Evolutionary conservation across 345 rosid species (phyloP).

Genomic region (Heritiera fomes): DNA sequence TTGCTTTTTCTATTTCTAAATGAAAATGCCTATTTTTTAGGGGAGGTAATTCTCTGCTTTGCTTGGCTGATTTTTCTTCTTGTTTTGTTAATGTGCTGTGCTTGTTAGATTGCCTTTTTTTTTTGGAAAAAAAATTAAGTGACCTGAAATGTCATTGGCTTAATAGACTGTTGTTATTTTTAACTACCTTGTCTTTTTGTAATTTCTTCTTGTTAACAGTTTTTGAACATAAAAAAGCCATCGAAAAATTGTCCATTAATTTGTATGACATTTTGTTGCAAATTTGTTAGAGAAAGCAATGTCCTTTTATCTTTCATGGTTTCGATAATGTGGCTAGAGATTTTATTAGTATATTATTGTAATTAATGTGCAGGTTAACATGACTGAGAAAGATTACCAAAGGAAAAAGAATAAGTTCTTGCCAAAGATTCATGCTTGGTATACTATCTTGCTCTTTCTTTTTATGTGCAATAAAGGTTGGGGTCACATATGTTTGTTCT

Average conservation of each 20-base stretch:
- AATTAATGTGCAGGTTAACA: slow-evolving; percentile 64
- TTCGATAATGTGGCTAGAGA: background rate
- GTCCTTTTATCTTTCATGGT: slow-evolving; percentile 17
- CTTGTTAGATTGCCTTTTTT: too few relatives aligned
- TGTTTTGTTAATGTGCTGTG: too few relatives aligned
- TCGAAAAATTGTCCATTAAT: too few relatives aligned
- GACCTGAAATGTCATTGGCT: background rate
- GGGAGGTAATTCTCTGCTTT: too few relatives aligned
- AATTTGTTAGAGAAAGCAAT: background rate
- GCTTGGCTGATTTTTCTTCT: too few relatives aligned
- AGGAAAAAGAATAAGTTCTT: slow-evolving; percentile 96
- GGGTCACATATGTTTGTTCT: background rate
- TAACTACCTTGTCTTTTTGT: background rate
- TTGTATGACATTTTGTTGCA: background rate
- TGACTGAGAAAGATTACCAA: slow-evolving; percentile 94
- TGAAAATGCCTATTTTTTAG: too few relatives aligned
- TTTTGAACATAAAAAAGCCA: too few relatives aligned
- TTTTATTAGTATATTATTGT: slow-evolving; percentile 4
- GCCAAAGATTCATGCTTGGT: slow-evolving; percentile 99
- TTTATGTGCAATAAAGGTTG: background rate
- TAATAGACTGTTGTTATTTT: background rate
- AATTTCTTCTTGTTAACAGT: background rate
- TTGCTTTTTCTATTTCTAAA: too few relatives aligned
- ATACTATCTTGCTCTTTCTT: slow-evolving; percentile 15
- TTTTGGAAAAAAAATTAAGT: background rate